Percentiles rank a stretch among this genome's conserved stretches.
Conservation (phyloP, 345 rosid genomes). For the Psidium guajava region DNA sequence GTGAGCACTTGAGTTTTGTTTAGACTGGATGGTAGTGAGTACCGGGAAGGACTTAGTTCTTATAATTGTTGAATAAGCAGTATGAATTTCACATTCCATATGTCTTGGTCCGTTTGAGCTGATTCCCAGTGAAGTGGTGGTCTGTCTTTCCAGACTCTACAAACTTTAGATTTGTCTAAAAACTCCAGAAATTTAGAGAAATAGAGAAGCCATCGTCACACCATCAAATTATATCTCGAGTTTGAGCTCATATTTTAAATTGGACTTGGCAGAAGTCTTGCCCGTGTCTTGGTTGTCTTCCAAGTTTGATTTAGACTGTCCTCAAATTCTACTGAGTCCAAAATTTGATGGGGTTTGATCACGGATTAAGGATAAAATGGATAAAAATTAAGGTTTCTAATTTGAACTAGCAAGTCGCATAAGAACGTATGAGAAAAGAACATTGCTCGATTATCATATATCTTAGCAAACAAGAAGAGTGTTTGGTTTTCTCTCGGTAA, state of each 20-base stretch:
- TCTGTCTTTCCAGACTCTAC: not conserved
- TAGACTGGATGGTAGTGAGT: not conserved
- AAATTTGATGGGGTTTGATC: not conserved
- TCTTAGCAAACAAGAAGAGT: not conserved
- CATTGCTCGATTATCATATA: not conserved
- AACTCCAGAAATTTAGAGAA: too few relatives aligned
- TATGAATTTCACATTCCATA: not conserved
- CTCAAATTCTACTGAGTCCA: not conserved
- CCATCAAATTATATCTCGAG: too few relatives aligned
- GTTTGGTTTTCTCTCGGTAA: not conserved
- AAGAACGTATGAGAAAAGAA: not conserved
- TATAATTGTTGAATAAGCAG: not conserved
- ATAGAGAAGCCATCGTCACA: too few relatives aligned
- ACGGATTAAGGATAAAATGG: not conserved
- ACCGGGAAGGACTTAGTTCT: not conserved
- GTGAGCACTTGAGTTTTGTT: not conserved
- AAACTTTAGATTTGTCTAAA: not conserved
- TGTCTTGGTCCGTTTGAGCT: not conserved
- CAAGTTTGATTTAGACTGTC: too few relatives aligned
- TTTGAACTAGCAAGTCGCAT: not conserved
- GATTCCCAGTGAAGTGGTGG: not conserved
- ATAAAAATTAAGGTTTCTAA: not conserved
- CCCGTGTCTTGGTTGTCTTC: not conserved
- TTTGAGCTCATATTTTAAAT: not conserved
- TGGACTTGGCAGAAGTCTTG: not conserved